Conservation (phyloP, 106 monocot species). For the Apostasia ramifera region DNA sequence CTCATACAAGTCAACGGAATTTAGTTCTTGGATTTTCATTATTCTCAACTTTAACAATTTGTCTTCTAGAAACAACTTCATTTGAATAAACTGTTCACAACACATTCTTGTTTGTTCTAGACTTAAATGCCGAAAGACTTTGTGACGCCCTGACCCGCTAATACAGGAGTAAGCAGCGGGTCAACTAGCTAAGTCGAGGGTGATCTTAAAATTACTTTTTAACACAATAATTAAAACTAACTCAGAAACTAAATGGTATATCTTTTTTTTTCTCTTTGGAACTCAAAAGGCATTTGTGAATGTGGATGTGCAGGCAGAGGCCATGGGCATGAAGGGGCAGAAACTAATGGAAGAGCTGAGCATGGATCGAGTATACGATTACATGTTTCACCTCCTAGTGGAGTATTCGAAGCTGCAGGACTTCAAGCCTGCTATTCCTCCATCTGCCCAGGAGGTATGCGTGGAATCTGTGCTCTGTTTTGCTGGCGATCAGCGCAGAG, state of each 20-base stretch:
- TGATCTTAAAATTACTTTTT: neutral
- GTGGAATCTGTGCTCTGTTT: conserved; percentile 36
- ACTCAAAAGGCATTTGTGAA: neutral
- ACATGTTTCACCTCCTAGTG: conserved; percentile 55
- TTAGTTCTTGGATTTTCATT: too few relatives aligned
- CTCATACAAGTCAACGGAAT: too few relatives aligned
- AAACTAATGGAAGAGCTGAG: conserved; percentile 37
- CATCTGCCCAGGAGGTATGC: conserved; percentile 42
- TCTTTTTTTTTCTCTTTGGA: neutral
- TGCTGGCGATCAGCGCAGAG: conserved; percentile 31
- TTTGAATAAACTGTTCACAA: too few relatives aligned
- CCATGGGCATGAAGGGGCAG: conserved; percentile 38
- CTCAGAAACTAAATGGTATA: neutral
- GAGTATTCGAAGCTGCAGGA: conserved; percentile 53
- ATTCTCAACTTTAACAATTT: too few relatives aligned
- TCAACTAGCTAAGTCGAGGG: neutral
- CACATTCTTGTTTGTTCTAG: neutral
- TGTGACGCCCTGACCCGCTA: neutral
- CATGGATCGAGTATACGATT: conserved; percentile 63
- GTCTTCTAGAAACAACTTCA: too few relatives aligned
- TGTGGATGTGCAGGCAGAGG: conserved; percentile 52
- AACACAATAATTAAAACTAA: neutral
- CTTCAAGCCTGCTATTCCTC: conserved; percentile 39
- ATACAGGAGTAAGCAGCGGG: neutral
- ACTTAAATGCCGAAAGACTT: neutral